Evolutionary conservation across 2,329 filamentous ascomycete genomes (phyloP).

Genomic region (Monosporascus sp.): DNA sequence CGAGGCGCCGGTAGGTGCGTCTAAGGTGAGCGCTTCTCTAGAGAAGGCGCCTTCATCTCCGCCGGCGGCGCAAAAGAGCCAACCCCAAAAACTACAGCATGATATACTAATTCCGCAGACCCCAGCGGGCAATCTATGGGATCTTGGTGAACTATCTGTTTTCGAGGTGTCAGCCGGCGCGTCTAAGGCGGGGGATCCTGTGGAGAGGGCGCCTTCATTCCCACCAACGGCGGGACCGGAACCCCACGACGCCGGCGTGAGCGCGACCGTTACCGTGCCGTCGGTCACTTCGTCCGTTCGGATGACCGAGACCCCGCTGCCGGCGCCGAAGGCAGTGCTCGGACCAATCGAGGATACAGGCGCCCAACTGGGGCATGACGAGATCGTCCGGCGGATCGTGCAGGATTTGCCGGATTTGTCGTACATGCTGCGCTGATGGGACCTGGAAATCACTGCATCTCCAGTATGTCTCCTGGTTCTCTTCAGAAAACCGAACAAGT

Average conservation of each 20-base stretch:
- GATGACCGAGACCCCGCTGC: background rate
- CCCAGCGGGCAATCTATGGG: slow-evolving; percentile 3
- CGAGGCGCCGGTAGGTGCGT: slow-evolving; percentile 1
- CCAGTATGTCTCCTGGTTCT: no score
- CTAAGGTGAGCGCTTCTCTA: background rate
- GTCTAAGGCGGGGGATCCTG: background rate
- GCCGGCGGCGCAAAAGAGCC: background rate
- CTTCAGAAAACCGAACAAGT: no score
- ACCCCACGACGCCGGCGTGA: background rate
- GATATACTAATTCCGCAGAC: background rate
- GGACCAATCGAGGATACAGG: slow-evolving; percentile 9
- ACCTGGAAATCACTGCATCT: no score
- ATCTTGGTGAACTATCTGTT: slow-evolving; percentile 6
- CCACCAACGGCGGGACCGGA: background rate
- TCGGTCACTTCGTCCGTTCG: background rate
- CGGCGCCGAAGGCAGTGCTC: slow-evolving; percentile 5
- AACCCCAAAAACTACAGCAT: background rate
- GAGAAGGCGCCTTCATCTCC: no score
- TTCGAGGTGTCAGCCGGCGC: slow-evolving; percentile 3
- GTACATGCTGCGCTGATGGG: slow-evolving; percentile 36
- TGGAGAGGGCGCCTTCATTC: no score
- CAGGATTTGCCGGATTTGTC: slow-evolving; percentile 37
- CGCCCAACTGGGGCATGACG: slow-evolving; percentile 21
- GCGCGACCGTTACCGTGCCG: no score
- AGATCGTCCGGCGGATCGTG: slow-evolving; percentile 29